Evolutionary conservation across 148 eudicot species (phyloP), one percentile per base, ranked within the genome.

Genomic region (Selenicereus undatus): DNA sequence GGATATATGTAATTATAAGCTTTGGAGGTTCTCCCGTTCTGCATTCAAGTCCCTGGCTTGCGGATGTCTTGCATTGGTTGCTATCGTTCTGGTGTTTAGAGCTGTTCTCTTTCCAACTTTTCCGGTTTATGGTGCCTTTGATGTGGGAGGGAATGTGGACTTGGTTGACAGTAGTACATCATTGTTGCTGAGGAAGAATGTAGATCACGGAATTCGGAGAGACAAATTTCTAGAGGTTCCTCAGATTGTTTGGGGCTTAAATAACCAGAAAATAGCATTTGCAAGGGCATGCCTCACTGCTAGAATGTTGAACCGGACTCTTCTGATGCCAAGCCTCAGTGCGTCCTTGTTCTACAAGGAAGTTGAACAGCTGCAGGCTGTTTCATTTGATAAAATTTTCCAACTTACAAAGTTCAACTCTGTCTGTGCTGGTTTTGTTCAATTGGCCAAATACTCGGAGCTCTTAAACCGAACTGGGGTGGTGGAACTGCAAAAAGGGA

Each of bases 321-420:
- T 96, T 58, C 24, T 96, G 79, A 91, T 96, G 98, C 99, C 99
- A 27, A 93, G 94, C 77, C 85, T 96, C 71, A 96, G 99, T 79
- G 98, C 98, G 42, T 92, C 99, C 1, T 78, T 96, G 82, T 96
- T 96, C 45, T 96, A 96, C 89, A 96, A 96, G 88, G 99, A 96
- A 81, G 70, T 93, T 11, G 97, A 96, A 80, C 88, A 85, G 43
- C 81, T 96, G 78, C 81, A 87, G 62, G 94, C 98, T 16, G 86
- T 96, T 80, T 84, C 91, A 0, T 96, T 96, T n/a, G 97, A 92
- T 74, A 91, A 93, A 84, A 90, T 96, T 24, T 96, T 93, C 82
- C 79, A 91, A 66, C 90, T 89, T 26, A 86, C 86, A 27, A 87
- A 82, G 86, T 96, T 96, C 72, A 96, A 96, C 79, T 83, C 90